Base-by-base conservation (phyloP, 78 protist species). In the Protostelium mycophagum region DNA sequence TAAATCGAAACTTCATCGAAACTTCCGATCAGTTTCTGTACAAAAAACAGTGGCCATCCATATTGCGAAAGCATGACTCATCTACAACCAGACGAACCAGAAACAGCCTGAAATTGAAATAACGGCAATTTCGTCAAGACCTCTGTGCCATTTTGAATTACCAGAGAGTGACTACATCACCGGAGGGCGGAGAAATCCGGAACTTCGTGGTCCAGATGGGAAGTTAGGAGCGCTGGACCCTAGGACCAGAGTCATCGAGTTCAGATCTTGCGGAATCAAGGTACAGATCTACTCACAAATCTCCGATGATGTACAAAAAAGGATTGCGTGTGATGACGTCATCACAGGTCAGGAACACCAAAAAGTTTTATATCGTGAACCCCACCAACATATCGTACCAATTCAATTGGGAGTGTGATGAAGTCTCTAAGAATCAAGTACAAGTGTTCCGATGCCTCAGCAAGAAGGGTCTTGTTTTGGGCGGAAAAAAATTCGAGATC, bases 131-230 rank as follows among this genome's bases (percentile, higher is more conserved):
- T 37, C 89, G 31, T 0, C 23, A 1, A 89, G 95, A 0, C 96
- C 95, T 35, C 83, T 83, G 86, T 96, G 94, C 88, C 98, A 96
- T 94, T 86, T 96, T 37, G 98, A 96, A 84, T 37, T 95, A 23
- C 85, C 35, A 16, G 90, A 38, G 63, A 84, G 91, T 5, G 95
- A 94, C 88, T 94, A 95, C 88, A 39, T 95, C 29, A 9, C 29
- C 31, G 85, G 88, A 0, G 96, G 93, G 10, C 35, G 95, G 31
- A 87, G 97, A 28, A 34, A 91, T 1, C 94, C 94, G 25, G 96
- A 94, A 29, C 38, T 93, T 83, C 37, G 36, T 10, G 89, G 87
- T 0, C 95, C 96, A 0, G 90, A 83, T 0, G 96, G 93, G 28
- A 0, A 1, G 28, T 84, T 85, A 25, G 92, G 87, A 0, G 83